Evolutionary conservation across 441 rosid genomes (phyloP).

Genomic region (Populus hybrid): DNA sequence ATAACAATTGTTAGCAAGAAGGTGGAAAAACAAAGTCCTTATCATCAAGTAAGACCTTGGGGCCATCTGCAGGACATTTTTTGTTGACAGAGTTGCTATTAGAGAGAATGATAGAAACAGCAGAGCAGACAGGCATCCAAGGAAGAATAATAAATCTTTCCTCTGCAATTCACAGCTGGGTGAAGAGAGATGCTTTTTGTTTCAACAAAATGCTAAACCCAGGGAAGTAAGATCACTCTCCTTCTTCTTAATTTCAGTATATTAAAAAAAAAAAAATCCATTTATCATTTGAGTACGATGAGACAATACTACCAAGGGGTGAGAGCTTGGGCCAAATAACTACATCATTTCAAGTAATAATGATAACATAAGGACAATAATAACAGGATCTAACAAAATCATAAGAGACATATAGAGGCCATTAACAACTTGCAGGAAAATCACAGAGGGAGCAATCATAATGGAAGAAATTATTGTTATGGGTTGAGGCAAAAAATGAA

Average conservation of each 20-base stretch:
- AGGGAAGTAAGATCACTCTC: slow-evolving; percentile 38
- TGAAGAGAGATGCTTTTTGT: slow-evolving; percentile 55
- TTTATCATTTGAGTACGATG: background rate
- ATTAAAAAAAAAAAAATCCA: background rate
- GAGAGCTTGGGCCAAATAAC: background rate
- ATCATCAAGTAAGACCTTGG: background rate
- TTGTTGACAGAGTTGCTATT: slow-evolving; percentile 67
- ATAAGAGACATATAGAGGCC: background rate
- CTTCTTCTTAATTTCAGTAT: background rate
- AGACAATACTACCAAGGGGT: background rate
- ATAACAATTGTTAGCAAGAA: background rate
- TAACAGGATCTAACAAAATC: background rate
- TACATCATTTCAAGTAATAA: no score
- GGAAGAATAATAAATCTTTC: slow-evolving; percentile 88
- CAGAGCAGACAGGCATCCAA: slow-evolving; percentile 53
- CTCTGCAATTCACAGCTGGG: slow-evolving; percentile 85
- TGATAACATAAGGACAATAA: no score
- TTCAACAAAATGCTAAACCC: slow-evolving; percentile 64
- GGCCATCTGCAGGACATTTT: slow-evolving; percentile 65
- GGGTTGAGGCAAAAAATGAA: background rate
- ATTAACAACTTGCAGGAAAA: background rate
- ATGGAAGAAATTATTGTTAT: background rate
- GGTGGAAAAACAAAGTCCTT: background rate
- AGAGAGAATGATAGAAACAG: slow-evolving; percentile 36
- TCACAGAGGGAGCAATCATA: background rate